Conservation (phyloP, 495 filamentous ascomycete genomes). For the Tuber aestivum region DNA sequence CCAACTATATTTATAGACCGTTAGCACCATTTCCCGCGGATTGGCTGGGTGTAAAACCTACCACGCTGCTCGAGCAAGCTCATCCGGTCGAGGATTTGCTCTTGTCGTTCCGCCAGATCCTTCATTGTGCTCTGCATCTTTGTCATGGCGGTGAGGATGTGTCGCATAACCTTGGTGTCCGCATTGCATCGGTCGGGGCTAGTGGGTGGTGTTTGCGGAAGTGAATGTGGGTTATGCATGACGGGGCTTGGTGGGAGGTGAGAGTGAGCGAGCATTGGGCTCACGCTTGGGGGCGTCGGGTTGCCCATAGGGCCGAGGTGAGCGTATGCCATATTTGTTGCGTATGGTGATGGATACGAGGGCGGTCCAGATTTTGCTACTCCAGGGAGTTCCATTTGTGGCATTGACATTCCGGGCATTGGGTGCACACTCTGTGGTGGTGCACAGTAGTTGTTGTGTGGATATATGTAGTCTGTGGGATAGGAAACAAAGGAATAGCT, state of each 20-base stretch:
- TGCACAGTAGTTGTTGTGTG: slow-evolving; percentile 33
- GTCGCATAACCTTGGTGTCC: slow-evolving; percentile 40
- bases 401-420: slow-evolving; percentile 31
- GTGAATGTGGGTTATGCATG: slow-evolving; percentile 34
- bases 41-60: slow-evolving; percentile 19
- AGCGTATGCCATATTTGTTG: slow-evolving; percentile 36
- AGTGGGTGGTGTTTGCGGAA: slow-evolving; percentile 35
- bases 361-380: slow-evolving; percentile 24
- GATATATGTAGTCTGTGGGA: slow-evolving; percentile 40
- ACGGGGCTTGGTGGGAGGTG: slow-evolving; percentile 37
- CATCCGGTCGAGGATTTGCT: slow-evolving; percentile 41
- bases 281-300: slow-evolving; percentile 29
- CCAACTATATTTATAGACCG: slow-evolving; percentile 28
- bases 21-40: not conserved
- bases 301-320: slow-evolving; percentile 36
- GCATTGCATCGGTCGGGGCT: slow-evolving; percentile 36
- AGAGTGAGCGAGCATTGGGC: slow-evolving; percentile 36
- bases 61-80: slow-evolving; percentile 41
- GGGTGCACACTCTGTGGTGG: slow-evolving; percentile 24
- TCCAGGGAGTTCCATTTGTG: slow-evolving; percentile 38
- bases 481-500: slow-evolving; percentile 41
- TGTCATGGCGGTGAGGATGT: slow-evolving; percentile 38
- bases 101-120: slow-evolving; percentile 42
- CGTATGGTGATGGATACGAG: slow-evolving; percentile 37
- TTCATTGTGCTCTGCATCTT: slow-evolving; percentile 43